Base-by-base conservation (phyloP, 148 eudicot genomes). In the Fagopyrum tataricum region DNA sequence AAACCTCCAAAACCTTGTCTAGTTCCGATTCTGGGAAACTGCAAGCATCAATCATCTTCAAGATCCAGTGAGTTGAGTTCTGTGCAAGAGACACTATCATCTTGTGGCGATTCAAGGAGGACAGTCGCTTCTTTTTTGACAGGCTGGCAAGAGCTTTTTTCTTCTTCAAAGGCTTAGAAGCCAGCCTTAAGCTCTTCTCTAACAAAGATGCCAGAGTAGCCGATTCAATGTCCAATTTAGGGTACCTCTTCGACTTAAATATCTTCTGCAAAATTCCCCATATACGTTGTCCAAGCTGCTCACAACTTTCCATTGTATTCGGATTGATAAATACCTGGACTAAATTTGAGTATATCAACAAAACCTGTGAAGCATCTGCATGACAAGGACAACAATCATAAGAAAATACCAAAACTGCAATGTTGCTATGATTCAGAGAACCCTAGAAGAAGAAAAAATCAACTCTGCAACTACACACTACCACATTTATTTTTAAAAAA, bases 241-340 rank as follows among this genome's bases (percentile, higher is more conserved):
- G 99, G 76, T 78, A 85, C 52, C 84, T 90, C 74, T 95, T 90
- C 4, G 99, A 90, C 77, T 95, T 91, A 42, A 95, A 80, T 66
- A 91, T 82, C 80, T 94, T 91, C 61, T 91, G 92, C 80, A 91
- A 71, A 62, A 95, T 88, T 24, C 93, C 97, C 89, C 81, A 90
- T 55, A 95, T 90, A 8, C 97, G 89, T 77, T 95, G 91, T 74
- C 89, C 93, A 62, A 95, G 96, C 78, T 95, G 98, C 78, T 91
- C 93, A 44, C 93, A 90, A 44, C 91, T 91, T 79, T 95, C 97
- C 37, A 95, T 82, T 20, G 92, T 90, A 78, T 89, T 86, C 44
- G 96, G 99, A 72, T 87, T 91, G 48, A 87, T 83, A 79, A 83
- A 88, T 76, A 91, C 93, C 82, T 85, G 94, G 64, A 87, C 89